Conservation (phyloP, 352 stramenopile species). For the Phytophthora cryptogea region DNA sequence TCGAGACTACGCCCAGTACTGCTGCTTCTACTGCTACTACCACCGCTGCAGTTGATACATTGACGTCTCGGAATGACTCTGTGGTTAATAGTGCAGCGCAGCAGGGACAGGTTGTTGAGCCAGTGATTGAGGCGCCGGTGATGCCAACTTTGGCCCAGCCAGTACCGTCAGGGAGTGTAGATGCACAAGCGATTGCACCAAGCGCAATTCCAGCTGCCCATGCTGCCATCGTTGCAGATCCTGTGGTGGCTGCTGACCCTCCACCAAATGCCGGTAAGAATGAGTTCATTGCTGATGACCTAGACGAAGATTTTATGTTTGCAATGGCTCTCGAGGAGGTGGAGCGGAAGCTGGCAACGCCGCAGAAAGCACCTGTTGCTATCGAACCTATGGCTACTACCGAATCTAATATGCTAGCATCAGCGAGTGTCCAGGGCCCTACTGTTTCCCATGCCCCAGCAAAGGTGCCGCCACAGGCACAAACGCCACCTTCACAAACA, state of each 20-base stretch:
- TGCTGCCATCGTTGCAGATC: neutral
- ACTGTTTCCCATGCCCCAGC: constrained; percentile 1
- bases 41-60: neutral
- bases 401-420: constrained; percentile 2
- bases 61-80: too few species aligned
- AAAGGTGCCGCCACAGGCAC: constrained; percentile 1
- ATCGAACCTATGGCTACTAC: constrained; percentile 3
- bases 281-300: constrained; percentile 67
- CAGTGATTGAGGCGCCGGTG: neutral
- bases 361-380: constrained; percentile 22
- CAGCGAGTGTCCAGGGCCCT: constrained; percentile 3
- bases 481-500: neutral
- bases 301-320: constrained; percentile 71
- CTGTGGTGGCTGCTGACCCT: neutral
- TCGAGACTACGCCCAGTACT: neutral
- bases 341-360: constrained; percentile 47
- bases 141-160: neutral
- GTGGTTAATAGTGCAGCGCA: neutral
- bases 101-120: neutral
- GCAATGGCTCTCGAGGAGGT: constrained; percentile 68
- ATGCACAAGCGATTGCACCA: neutral
- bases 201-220: neutral
- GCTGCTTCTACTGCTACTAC: constrained; percentile 1
- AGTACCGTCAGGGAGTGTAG: neutral
- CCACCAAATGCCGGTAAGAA: constrained; percentile 21